Conservation (phyloP, 805 yeast species). For the Yamadazyma laniorum region DNA sequence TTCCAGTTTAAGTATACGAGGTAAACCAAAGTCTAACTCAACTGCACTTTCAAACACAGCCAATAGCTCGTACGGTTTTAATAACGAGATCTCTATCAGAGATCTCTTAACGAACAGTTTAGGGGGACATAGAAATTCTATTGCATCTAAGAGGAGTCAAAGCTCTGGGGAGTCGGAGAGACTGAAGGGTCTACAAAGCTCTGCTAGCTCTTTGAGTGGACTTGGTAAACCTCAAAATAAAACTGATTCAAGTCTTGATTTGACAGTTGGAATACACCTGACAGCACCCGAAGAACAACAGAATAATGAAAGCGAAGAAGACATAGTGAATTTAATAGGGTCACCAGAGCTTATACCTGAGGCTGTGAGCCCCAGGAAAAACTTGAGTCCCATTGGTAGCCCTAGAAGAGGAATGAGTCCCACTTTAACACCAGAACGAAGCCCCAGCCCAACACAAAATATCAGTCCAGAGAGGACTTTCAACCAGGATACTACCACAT, state of each 20-base stretch:
- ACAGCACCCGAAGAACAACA: neutral
- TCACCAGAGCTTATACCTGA: constrained; percentile 12
- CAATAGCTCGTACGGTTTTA: neutral
- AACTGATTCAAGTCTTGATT: neutral
- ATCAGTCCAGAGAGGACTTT: neutral
- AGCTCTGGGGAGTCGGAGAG: constrained; percentile 13
- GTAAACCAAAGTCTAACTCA: constrained; percentile 6
- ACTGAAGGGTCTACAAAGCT: neutral
- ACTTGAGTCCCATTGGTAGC: constrained; percentile 10
- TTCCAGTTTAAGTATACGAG: constrained; percentile 1
- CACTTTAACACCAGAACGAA: constrained; percentile 1
- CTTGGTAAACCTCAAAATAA: neutral
- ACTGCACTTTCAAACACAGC: constrained; percentile 1
- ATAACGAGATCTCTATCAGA: constrained; percentile 5
- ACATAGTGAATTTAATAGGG: constrained; percentile 14
- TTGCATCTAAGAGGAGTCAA: constrained; percentile 12
- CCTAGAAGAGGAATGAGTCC: constrained; percentile 10
- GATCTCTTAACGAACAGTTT: constrained; percentile 14
- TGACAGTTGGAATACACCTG: neutral
- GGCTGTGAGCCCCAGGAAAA: constrained; percentile 13
- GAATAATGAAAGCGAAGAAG: constrained; percentile 11
- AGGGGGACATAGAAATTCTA: constrained; percentile 5
- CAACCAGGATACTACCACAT: neutral
- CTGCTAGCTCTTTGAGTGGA: neutral
- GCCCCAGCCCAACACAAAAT: constrained; percentile 2